Conservation (phyloP, 1,284 basidiomycete genomes). For the Cryptococcus sp. region DNA sequence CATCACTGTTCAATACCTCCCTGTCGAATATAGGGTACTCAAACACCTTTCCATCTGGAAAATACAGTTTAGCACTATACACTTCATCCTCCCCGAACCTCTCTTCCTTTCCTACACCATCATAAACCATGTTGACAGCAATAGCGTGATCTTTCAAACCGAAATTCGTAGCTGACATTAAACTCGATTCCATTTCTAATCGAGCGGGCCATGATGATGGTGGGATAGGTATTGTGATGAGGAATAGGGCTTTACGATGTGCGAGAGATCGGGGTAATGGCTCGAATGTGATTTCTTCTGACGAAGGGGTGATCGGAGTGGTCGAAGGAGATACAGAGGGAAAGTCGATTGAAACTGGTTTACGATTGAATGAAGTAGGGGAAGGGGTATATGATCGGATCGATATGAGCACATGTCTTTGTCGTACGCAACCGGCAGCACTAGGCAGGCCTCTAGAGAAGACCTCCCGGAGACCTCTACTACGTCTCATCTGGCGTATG, state of each 20-base stretch:
- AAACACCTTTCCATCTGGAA: conserved; percentile 27
- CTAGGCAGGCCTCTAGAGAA: no score
- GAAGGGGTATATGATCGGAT: no score
- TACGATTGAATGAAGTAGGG: no score
- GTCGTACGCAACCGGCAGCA: no score
- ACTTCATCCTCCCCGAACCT: conserved; percentile 12
- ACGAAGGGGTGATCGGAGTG: no score
- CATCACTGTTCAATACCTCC: conserved; percentile 11
- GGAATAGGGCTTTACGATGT: conserved; percentile 24
- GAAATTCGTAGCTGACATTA: conserved; percentile 17
- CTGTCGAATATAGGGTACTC: conserved; percentile 13
- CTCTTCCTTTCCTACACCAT: conserved; percentile 12
- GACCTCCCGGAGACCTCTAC: no score
- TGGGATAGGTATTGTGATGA: conserved; percentile 34
- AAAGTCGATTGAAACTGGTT: no score
- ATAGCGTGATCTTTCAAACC: conserved; percentile 21
- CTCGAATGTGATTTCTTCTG: background rate
- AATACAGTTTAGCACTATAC: conserved; percentile 32
- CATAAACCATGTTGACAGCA: conserved; percentile 35
- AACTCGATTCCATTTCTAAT: conserved; percentile 30
- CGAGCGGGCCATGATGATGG: conserved; percentile 35
- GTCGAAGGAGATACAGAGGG: no score
- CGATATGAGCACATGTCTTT: no score
- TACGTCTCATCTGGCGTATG: no score
- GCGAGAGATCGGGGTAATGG: conserved; percentile 28